A percentile compares a stretch with the other conserved stretches of the same genome.
phyloP scores from a whole-genome alignment of 2,329 filamentous ascomycete species.

The Ophiostoma tasmaniense region DNA sequence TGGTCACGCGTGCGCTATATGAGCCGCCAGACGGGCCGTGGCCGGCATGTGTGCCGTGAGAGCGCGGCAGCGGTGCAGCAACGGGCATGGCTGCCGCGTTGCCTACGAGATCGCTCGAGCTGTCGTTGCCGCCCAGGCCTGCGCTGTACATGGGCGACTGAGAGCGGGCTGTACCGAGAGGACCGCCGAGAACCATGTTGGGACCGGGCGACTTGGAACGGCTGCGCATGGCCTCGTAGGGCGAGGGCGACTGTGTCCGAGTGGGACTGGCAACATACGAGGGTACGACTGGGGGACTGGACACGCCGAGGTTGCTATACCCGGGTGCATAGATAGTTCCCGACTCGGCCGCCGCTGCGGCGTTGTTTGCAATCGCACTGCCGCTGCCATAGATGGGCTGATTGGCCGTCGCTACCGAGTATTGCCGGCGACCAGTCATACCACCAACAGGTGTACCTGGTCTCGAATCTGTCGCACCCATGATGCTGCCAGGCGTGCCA shows the following conservation, averaged over 20 bases:
- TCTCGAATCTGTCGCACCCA: conserved; percentile 37
- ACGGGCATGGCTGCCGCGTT: conserved; percentile 46
- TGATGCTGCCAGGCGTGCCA: conserved; percentile 50
- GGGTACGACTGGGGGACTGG: conserved; percentile 12
- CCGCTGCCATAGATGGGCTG: conserved; percentile 3
- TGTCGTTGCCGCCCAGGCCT: conserved; percentile 39
- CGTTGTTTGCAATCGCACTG: background rate
- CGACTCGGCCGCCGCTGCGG: background rate
- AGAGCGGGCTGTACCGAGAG: conserved; percentile 26
- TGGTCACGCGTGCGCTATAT: background rate
- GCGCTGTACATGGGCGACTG: conserved; percentile 41
- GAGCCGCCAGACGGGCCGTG: background rate
- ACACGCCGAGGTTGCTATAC: conserved; percentile 18
- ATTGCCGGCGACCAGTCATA: conserved; percentile 26
- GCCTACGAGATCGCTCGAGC: conserved; percentile 43
- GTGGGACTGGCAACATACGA: conserved; percentile 5
- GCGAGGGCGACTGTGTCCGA: conserved; percentile 17
- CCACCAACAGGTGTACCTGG: conserved; percentile 42
- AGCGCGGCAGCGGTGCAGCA: conserved; percentile 18
- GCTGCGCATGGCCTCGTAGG: conserved; percentile 10
- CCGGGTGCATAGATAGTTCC: conserved; percentile 20
- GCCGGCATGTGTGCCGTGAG: background rate
- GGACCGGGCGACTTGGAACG: conserved; percentile 20
- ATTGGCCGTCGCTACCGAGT: conserved; percentile 13
- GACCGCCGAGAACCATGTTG: conserved; percentile 21